These are phyloP conservation scores for Dendryphion nanum DNA, from an alignment of 2,329 filamentous ascomycete genomes.

Conservation along the genomic window DNA sequence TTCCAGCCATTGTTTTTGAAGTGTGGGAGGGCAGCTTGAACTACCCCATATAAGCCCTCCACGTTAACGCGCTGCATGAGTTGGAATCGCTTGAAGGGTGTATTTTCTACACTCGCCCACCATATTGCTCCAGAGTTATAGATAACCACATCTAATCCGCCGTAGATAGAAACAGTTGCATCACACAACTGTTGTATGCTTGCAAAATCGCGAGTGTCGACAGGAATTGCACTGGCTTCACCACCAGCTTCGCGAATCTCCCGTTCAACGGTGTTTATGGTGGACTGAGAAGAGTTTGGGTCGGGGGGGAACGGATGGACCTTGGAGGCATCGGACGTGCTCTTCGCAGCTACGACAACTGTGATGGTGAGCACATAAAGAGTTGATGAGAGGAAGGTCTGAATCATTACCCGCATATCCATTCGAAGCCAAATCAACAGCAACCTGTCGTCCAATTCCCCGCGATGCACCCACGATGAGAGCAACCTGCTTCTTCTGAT, in stretches of 20 bases:
- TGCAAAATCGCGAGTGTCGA: constrained; percentile 66
- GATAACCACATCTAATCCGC: constrained; percentile 68
- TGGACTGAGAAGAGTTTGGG: constrained; percentile 72
- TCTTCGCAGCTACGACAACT: constrained; percentile 79
- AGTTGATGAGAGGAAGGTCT: not conserved
- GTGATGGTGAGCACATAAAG: not conserved
- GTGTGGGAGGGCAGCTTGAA: constrained; percentile 68
- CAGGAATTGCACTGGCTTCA: constrained; percentile 62
- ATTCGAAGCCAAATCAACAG: constrained; percentile 70
- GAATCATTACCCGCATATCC: constrained; percentile 64
- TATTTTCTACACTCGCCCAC: constrained; percentile 74
- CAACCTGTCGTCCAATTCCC: constrained; percentile 78
- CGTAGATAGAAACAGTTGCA: constrained; percentile 57
- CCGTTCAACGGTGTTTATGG: constrained; percentile 74
- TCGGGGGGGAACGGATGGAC: constrained; percentile 67
- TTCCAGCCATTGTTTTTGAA: constrained; percentile 55
- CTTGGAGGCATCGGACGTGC: constrained; percentile 61
- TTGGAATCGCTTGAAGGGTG: constrained; percentile 72
- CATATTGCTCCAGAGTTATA: constrained; percentile 87
- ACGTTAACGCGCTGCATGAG: constrained; percentile 50
- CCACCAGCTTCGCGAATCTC: constrained; percentile 69
- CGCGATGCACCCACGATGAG: constrained; percentile 74
- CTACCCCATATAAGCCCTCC: constrained; percentile 70
- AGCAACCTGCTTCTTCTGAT: constrained; percentile 56
- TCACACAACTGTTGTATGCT: constrained; percentile 62